Conservation (phyloP, 108 stramenopile species). For the Cylindrotheca closterium region DNA sequence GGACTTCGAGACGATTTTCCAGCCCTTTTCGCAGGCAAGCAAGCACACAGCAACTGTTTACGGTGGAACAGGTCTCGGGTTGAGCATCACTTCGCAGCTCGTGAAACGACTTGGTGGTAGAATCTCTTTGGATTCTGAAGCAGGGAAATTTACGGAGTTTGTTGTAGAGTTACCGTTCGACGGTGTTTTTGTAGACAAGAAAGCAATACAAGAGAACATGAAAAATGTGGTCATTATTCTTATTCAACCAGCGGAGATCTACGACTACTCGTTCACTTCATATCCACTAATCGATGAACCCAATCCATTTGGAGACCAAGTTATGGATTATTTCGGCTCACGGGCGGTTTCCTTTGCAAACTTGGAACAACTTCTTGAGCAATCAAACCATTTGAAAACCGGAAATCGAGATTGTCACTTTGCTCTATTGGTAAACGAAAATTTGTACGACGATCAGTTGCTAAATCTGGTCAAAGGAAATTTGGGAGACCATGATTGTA, state of each 20-base stretch:
- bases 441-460: slow-evolving; percentile 12
- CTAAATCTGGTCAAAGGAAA: slow-evolving; percentile 1
- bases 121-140: slow-evolving; percentile 41
- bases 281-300: slow-evolving; percentile 17
- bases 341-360: slow-evolving; percentile 5
- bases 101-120: slow-evolving; percentile 47
- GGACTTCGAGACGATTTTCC: slow-evolving; percentile 49
- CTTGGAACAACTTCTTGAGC: slow-evolving; percentile 9
- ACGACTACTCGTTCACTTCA: slow-evolving; percentile 7
- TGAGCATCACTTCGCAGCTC: slow-evolving; percentile 53
- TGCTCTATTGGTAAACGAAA: slow-evolving; percentile 30
- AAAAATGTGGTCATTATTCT: slow-evolving; percentile 21
- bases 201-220: slow-evolving; percentile 4
- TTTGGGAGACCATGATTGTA: background rate
- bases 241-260: slow-evolving; percentile 8
- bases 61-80: slow-evolving; percentile 46
- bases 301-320: slow-evolving; percentile 8
- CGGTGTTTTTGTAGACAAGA: slow-evolving; percentile 11
- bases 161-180: slow-evolving; percentile 45
- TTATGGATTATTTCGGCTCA: slow-evolving; percentile 11
- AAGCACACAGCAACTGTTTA: slow-evolving; percentile 33
- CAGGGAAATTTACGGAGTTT: slow-evolving; percentile 42
- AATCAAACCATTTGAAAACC: background rate
- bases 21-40: slow-evolving; percentile 51
- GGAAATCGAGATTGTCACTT: background rate